A percentile compares a stretch with the other conserved stretches of the same genome.
phyloP scores from a whole-genome alignment of 2,329 filamentous ascomycete species.

The Botrytis sinoallii region DNA sequence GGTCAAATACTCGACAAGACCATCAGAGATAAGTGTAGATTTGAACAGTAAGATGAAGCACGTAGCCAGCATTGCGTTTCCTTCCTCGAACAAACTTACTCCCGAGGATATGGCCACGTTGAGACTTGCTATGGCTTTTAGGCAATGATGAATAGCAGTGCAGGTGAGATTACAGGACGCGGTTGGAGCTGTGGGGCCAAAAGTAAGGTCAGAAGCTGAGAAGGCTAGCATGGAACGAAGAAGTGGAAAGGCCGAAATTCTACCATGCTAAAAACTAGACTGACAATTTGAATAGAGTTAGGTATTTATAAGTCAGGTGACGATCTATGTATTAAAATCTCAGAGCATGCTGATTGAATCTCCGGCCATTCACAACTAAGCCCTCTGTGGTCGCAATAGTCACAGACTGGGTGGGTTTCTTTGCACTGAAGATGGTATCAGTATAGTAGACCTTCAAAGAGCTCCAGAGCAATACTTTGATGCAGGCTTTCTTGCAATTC shows the following conservation, averaged over 20 bases:
- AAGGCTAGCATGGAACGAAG: not conserved
- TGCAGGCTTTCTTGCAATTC: not conserved
- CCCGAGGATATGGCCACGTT: not conserved
- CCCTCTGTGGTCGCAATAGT: not conserved
- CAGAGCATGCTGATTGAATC: not conserved
- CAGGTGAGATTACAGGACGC: not conserved
- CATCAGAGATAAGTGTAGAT: not conserved
- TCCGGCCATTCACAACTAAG: not conserved
- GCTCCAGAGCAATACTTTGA: not conserved
- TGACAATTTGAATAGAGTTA: not conserved
- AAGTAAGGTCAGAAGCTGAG: not conserved
- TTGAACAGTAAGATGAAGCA: conserved; percentile 7
- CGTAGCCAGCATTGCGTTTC: not conserved
- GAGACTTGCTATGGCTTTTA: not conserved
- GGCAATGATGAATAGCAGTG: not conserved
- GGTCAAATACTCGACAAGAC: not conserved
- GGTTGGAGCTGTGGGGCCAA: not conserved
- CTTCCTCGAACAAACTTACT: not conserved
- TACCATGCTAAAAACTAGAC: not conserved
- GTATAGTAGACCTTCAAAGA: rapidly evolving
- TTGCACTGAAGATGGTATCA: not conserved
- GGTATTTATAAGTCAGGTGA: not conserved
- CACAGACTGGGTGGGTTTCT: not conserved
- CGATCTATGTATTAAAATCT: not conserved
- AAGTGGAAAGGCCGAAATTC: not conserved